Conservation (phyloP, 805 yeast species). For the Cyberlindnera euphorbiiphila region DNA sequence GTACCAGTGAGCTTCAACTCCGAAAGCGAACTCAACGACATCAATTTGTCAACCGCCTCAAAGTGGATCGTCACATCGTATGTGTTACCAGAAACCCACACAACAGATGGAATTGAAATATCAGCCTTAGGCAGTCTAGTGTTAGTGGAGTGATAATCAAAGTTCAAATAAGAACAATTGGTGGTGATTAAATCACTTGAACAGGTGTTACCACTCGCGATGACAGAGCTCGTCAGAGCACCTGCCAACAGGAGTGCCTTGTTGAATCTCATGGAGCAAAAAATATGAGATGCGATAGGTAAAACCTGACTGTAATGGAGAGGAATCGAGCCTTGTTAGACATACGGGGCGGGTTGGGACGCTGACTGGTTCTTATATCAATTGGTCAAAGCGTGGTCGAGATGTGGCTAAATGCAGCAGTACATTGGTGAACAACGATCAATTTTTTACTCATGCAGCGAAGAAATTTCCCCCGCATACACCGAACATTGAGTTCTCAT, state of each 20-base stretch:
- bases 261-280: slow-evolving; percentile 1
- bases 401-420: too few species aligned
- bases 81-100: slow-evolving; percentile 11
- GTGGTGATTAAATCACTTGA: neutral
- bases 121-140: slow-evolving; percentile 16
- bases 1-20: slow-evolving; percentile 21
- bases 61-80: slow-evolving; percentile 18
- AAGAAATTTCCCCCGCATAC: too few species aligned
- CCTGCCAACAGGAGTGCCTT: slow-evolving; percentile 1
- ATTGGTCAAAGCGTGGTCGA: too few species aligned
- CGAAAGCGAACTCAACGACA: slow-evolving; percentile 15
- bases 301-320: too few species aligned
- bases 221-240: neutral
- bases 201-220: neutral
- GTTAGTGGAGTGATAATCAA: too few species aligned
- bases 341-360: too few species aligned
- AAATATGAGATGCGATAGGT: neutral
- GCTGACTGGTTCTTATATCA: too few species aligned
- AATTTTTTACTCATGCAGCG: too few species aligned
- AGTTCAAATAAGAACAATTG: too few species aligned
- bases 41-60: slow-evolving; percentile 1
- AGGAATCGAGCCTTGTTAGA: too few species aligned
- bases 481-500: too few species aligned
- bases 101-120: slow-evolving; percentile 13
- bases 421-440: too few species aligned